These are phyloP conservation scores for Ramularia endophylla DNA, from an alignment of 2,329 filamentous ascomycete species.

Conservation along the genomic window DNA sequence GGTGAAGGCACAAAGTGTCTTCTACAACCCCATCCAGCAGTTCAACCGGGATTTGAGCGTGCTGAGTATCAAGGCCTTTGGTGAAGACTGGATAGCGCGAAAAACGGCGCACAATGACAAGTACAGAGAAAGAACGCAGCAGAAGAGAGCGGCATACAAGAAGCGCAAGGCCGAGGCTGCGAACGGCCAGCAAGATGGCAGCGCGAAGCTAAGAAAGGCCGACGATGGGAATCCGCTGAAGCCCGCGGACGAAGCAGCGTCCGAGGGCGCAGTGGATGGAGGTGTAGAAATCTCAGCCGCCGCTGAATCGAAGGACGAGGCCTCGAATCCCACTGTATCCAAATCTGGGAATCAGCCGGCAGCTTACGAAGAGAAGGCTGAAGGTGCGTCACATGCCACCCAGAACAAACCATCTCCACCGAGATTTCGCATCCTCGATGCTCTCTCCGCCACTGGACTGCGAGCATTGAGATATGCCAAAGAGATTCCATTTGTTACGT, in stretches of 20 bases:
- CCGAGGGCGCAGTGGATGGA: neutral
- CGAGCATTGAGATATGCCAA: constrained; percentile 86
- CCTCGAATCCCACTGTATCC: no score
- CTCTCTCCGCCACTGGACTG: constrained; percentile 87
- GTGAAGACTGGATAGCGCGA: constrained; percentile 51
- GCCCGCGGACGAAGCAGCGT: neutral
- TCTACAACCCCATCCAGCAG: constrained; percentile 98
- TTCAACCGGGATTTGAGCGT: constrained; percentile 97
- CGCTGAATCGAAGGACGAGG: constrained; percentile 1
- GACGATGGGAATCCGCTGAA: constrained; percentile 5
- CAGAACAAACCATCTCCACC: constrained; percentile 10
- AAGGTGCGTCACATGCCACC: constrained; percentile 1
- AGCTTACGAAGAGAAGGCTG: neutral
- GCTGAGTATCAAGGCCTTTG: constrained; percentile 83
- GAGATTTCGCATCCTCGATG: constrained; percentile 82
- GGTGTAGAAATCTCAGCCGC: neutral
- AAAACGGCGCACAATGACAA: constrained; percentile 28
- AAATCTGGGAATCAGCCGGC: neutral
- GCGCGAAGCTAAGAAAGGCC: constrained; percentile 11
- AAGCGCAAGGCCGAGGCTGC: constrained; percentile 31
- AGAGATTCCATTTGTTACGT: constrained; percentile 60
- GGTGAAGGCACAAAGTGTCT: constrained; percentile 65
- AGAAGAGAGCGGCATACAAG: constrained; percentile 23
- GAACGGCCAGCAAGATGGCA: constrained; percentile 16
- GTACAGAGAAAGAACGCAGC: constrained; percentile 23